A percentile compares a stretch with the other conserved stretches of the same genome.
Conservation (phyloP, 495 filamentous ascomycete genomes). For the Beverwykella pulmonaria region DNA sequence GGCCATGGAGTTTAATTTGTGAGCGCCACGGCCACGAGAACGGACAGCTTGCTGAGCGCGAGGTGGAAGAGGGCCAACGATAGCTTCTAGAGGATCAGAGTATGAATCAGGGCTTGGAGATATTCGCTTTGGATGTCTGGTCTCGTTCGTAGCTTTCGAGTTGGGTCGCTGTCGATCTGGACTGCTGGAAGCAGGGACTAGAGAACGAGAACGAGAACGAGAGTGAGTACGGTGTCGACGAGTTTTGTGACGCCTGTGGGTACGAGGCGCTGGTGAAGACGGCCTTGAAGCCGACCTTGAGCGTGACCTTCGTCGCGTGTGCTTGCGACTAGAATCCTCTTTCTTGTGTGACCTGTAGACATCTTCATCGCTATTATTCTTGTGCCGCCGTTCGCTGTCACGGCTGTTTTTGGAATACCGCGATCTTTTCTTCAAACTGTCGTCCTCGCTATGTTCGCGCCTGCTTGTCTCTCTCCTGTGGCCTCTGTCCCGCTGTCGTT, state of each 20-base stretch:
- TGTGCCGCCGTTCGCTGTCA: not conserved
- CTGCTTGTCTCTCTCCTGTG: slow-evolving; percentile 2
- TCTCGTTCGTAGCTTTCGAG: not conserved
- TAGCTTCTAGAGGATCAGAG: slow-evolving; percentile 75
- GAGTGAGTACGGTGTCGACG: not conserved
- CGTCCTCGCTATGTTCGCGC: not conserved
- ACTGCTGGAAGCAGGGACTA: not conserved
- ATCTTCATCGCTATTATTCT: slow-evolving; percentile 1
- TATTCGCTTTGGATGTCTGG: not conserved
- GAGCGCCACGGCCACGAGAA: slow-evolving; percentile 76
- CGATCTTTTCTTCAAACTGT: not conserved
- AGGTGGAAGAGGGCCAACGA: slow-evolving; percentile 79
- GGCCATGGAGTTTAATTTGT: slow-evolving; percentile 52
- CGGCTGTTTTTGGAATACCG: not conserved
- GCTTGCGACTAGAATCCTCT: not conserved
- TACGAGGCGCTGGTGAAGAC: slow-evolving; percentile 6
- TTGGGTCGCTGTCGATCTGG: not conserved
- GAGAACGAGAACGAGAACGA: not conserved
- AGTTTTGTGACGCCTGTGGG: slow-evolving; percentile 4
- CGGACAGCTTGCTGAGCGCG: slow-evolving; percentile 53
- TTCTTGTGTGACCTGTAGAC: not conserved
- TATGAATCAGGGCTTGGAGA: slow-evolving; percentile 46
- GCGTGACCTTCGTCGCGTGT: slow-evolving; percentile 1
- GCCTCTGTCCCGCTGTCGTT: not conserved
- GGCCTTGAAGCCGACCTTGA: slow-evolving; percentile 18